phyloP scores from a whole-genome alignment of 225 moss, liverwort and hornwort genomes.

The Ulota crispa region DNA sequence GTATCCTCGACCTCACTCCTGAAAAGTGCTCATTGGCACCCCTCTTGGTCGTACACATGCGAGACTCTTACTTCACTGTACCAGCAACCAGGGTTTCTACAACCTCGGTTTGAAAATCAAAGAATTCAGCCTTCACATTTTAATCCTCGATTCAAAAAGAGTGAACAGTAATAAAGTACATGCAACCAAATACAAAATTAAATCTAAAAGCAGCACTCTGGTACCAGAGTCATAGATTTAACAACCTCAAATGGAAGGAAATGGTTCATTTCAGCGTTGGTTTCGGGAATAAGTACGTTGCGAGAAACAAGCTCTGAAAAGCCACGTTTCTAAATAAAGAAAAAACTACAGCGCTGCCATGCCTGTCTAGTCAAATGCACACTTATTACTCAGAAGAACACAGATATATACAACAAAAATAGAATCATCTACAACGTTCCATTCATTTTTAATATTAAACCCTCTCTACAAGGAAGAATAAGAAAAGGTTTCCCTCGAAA shows the following conservation, averaged over 20 bases:
- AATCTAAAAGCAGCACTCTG: not conserved
- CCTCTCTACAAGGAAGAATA: not conserved
- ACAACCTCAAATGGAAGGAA: not conserved
- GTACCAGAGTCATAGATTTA: not conserved
- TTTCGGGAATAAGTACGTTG: not conserved
- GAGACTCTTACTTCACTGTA: not conserved
- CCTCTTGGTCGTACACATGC: too few species aligned
- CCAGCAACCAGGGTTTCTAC: not conserved
- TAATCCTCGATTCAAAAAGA: not conserved
- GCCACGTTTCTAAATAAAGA: not conserved
- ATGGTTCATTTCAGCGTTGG: not conserved
- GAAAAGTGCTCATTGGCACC: too few species aligned
- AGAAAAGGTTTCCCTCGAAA: not conserved
- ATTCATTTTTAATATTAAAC: not conserved
- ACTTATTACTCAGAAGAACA: not conserved
- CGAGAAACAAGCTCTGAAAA: not conserved
- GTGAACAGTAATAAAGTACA: not conserved
- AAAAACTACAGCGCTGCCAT: not conserved
- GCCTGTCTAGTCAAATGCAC: not conserved
- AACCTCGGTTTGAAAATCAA: not conserved
- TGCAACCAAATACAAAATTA: not conserved
- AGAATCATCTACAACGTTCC: not conserved
- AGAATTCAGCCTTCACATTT: not conserved
- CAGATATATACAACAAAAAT: not conserved
- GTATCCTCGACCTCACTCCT: not conserved